phyloP scores from a whole-genome alignment of 2,329 filamentous ascomycete genomes.

The Fusarium verrucosum region DNA sequence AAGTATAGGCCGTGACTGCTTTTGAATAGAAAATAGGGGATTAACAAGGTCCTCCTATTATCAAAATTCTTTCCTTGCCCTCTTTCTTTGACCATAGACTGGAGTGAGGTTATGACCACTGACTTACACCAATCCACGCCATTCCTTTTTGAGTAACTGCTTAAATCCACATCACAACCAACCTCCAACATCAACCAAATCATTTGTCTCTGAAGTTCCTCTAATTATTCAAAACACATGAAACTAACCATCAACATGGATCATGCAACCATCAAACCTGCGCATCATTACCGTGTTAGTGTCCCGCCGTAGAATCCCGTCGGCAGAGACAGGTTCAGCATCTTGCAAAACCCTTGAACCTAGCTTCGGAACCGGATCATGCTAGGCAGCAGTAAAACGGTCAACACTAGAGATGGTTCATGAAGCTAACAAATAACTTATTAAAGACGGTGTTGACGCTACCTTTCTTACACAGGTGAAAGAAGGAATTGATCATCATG shows the following conservation, averaged over 20 bases:
- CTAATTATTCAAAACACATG: too few relatives aligned
- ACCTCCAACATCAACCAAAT: not conserved
- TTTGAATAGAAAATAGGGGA: not conserved
- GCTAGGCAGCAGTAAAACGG: constrained; percentile 35
- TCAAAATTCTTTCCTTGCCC: too few relatives aligned
- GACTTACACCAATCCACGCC: not conserved
- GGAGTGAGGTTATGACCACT: not conserved
- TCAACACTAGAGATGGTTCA: too few relatives aligned
- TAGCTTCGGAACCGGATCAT: not conserved
- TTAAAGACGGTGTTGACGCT: not conserved
- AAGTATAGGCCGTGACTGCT: not conserved
- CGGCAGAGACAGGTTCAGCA: not conserved
- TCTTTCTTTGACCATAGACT: not conserved
- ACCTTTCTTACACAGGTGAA: not conserved
- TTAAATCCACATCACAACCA: not conserved
- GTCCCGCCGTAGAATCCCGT: not conserved
- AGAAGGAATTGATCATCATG: not conserved
- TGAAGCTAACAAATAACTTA: too few relatives aligned
- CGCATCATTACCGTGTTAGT: constrained; percentile 20
- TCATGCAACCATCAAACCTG: not conserved
- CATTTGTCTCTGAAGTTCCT: too few relatives aligned
- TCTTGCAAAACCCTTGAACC: not conserved
- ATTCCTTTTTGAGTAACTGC: not conserved
- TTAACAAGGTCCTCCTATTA: not conserved
- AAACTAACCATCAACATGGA: not conserved